A percentile compares a stretch with the other conserved stretches of the same genome.
Evolutionary conservation across 1,139 yeast genomes (phyloP).

Genomic region (Kodamaea sp.): DNA sequence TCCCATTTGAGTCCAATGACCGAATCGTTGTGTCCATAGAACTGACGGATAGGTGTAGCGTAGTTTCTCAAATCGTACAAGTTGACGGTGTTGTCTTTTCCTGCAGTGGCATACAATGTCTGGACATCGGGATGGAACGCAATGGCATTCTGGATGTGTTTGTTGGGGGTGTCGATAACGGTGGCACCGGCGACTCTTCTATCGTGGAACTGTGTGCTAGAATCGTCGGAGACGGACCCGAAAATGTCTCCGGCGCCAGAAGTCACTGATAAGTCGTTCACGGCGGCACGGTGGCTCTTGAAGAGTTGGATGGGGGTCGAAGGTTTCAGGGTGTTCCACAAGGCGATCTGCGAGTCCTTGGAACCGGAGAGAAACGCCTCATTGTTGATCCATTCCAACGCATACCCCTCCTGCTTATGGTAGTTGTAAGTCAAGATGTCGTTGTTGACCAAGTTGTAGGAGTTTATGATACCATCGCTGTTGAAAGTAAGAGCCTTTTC

Average conservation of each 20-base stretch:
- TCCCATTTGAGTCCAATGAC: conserved; percentile 45
- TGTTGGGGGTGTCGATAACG: conserved; percentile 44
- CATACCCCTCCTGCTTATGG: conserved; percentile 69
- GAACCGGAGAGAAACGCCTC: conserved; percentile 63
- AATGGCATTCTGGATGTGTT: conserved; percentile 50
- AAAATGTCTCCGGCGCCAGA: conserved; percentile 46
- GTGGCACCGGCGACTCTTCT: conserved; percentile 49
- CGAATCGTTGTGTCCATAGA: conserved; percentile 52
- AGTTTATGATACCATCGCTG: conserved; percentile 48
- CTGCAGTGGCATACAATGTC: conserved; percentile 53
- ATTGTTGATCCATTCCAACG: conserved; percentile 62
- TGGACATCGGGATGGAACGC: conserved; percentile 49
- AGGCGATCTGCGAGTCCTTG: conserved; percentile 64
- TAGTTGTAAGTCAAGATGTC: conserved; percentile 45
- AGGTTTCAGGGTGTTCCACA: conserved; percentile 61
- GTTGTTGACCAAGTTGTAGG: conserved; percentile 24
- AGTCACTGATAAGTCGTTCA: conserved; percentile 62
- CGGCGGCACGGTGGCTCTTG: conserved; percentile 49
- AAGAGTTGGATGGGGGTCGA: conserved; percentile 46
- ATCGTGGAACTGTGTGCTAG: conserved; percentile 67
- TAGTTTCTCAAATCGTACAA: conserved; percentile 55
- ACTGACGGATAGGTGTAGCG: conserved; percentile 45
- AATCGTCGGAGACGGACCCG: conserved; percentile 77
- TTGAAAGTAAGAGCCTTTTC: conserved; percentile 50
- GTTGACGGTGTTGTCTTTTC: conserved; percentile 51